A percentile compares a stretch with the other conserved stretches of the same genome.
These are phyloP conservation scores for Incumbomyces delicatus DNA, from an alignment of 2,329 filamentous ascomycete species.

Conservation along the genomic window DNA sequence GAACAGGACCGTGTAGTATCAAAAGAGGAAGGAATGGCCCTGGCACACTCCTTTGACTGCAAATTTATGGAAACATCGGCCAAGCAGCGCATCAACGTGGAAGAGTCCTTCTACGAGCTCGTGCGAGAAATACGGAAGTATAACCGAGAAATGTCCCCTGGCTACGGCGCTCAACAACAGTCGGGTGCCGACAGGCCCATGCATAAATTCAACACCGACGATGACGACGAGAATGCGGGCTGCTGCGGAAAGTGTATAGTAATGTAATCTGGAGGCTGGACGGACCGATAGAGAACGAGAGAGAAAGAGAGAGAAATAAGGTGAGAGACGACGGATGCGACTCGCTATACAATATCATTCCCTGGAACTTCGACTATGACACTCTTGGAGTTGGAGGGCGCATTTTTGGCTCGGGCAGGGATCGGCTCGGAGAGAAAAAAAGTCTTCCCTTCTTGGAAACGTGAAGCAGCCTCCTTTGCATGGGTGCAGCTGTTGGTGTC, in stretches of 20 bases:
- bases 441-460: conserved; percentile 4
- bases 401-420: not conserved
- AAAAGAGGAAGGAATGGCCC: conserved; percentile 80
- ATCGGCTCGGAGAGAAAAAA: not conserved
- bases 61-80: conserved; percentile 99
- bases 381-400: conserved; percentile 3
- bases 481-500: not conserved
- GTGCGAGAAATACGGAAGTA: conserved; percentile 96
- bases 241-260: conserved; percentile 82
- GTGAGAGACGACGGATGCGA: too few relatives aligned
- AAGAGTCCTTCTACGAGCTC: conserved; percentile 97
- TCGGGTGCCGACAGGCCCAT: conserved; percentile 54
- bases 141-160: conserved; percentile 85
- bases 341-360: conserved; percentile 3
- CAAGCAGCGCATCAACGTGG: conserved; percentile 95
- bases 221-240: conserved; percentile 43
- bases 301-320: not conserved
- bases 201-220: conserved; percentile 61
- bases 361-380: not conserved
- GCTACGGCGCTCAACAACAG: conserved; percentile 52
- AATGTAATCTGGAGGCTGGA: conserved; percentile 51
- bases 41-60: conserved; percentile 83
- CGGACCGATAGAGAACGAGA: not conserved
- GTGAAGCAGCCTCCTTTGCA: not conserved
- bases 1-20: conserved; percentile 85